Evolutionary conservation across 2,329 filamentous ascomycete species (phyloP), one percentile per base, ranked within the genome.

Genomic region (Fusarium agapanthi): DNA sequence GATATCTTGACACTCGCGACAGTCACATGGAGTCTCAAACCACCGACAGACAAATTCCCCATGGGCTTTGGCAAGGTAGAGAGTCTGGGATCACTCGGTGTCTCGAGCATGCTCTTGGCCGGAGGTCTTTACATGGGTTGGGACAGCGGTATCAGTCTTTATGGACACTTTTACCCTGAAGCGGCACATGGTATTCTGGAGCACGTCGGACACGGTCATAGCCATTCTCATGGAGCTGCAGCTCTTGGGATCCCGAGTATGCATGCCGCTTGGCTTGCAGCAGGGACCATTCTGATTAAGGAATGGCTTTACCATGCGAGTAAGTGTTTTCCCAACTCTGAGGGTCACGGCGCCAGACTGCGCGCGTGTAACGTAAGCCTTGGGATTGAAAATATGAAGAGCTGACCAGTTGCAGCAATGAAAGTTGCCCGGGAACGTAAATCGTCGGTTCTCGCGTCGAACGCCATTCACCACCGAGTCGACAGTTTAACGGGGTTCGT

Each of bases 301-400:
- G 96, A 99, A 83, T 99, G 95, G 94, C 86, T 99, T 32, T 99
- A 98, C 80, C 92, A 93, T 85, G 94, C 95, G 72, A 99, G 95
- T 96, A 90, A 86, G 93, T 89, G n/a, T 51, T 16, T 16, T n/a
- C 40, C 50, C 15, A 34, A 38, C 20, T 41, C 53, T 54, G 15
- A 16, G 53, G 24, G 58, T 20, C 40, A 14, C 30, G 26, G 38
- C 54, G n/a, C 40, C 43, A 24, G 28, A 14, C 54, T 45, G 43
- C 44, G 32, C 48, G 50, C 28, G 45, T 61, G 24, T 16, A 65
- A 43, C 45, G 22, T 41, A 34, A 7, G 51, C 45, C 12, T 34
- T 24, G 44, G 16, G 43, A 63, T 38, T 22, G 22, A 24, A 43
- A 60, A 44, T 30, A 65, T 53, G n/a, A 18, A 47, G 28, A 63